Conservation (phyloP, 306 rosid species). For the Nissolia schottii region DNA sequence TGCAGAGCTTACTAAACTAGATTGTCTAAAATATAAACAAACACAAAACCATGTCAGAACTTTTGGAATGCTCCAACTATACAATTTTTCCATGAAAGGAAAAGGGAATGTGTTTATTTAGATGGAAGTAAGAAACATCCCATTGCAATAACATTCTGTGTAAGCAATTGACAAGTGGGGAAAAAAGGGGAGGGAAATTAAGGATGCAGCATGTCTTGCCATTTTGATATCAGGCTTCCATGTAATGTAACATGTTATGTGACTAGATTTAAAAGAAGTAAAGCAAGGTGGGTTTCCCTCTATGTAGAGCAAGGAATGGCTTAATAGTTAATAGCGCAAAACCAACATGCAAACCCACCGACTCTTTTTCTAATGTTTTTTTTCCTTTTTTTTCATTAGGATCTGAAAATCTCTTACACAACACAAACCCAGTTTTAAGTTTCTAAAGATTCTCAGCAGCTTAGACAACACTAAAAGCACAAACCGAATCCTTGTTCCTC, state of each 20-base stretch:
- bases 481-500: conserved; percentile 17
- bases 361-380: neutral
- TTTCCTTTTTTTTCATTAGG: neutral
- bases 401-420: conserved; percentile 20
- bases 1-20: neutral
- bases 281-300: conserved; percentile 42
- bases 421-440: conserved; percentile 19
- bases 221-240: neutral
- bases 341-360: conserved; percentile 22
- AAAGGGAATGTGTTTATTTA: neutral
- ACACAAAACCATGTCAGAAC: neutral
- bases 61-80: neutral
- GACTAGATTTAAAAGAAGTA: conserved; percentile 23
- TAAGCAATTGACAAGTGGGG: conserved; percentile 25
- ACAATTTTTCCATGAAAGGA: neutral
- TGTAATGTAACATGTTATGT: neutral
- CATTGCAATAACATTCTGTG: conserved; percentile 4
- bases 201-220: conserved; percentile 16
- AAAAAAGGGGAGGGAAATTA: neutral
- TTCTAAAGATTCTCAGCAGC: conserved; percentile 39
- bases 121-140: conserved; percentile 5
- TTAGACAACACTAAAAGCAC: conserved; percentile 33
- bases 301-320: conserved; percentile 49
- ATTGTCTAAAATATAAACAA: neutral
- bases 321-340: conserved; percentile 25